These are phyloP conservation scores for Periconia sp. DNA, from an alignment of 2,329 filamentous ascomycete species.

Conservation along the genomic window DNA sequence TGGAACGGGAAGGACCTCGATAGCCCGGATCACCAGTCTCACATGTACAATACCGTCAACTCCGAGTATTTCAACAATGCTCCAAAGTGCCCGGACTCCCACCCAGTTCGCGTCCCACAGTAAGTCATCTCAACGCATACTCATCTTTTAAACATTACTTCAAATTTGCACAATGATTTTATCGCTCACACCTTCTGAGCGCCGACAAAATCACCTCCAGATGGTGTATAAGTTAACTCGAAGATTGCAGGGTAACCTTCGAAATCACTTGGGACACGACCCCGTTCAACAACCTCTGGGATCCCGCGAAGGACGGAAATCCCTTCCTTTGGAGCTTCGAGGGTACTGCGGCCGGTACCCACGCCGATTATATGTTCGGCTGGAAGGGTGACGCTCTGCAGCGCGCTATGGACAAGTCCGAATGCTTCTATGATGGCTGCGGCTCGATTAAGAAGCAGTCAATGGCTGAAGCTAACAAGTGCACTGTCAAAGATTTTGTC, in stretches of 20 bases:
- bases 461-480: slow-evolving; percentile 22
- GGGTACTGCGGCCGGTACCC: slow-evolving; percentile 18
- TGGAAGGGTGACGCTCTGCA: slow-evolving; percentile 20
- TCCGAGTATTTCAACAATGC: slow-evolving; percentile 24
- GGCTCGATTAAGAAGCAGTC: slow-evolving; percentile 25
- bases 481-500: slow-evolving; percentile 23
- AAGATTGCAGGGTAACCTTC: slow-evolving; percentile 15
- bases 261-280: slow-evolving; percentile 25
- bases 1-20: slow-evolving; percentile 54
- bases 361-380: slow-evolving; percentile 27
- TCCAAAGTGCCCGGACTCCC: slow-evolving; percentile 18
- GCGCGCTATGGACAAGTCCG: slow-evolving; percentile 18
- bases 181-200: too few species aligned
- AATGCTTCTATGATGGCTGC: slow-evolving; percentile 20
- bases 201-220: too few species aligned
- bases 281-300: slow-evolving; percentile 27
- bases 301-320: slow-evolving; percentile 4
- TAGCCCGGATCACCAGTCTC: slow-evolving; percentile 58
- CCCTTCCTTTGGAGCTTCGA: slow-evolving; percentile 17
- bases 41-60: slow-evolving; percentile 31
- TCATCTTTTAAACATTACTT: too few species aligned
- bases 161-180: too few species aligned
- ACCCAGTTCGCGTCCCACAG: slow-evolving; percentile 22
- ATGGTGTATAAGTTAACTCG: too few species aligned
- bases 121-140: too few species aligned